phyloP scores from a whole-genome alignment of 2,329 filamentous ascomycete species.

The Sporothrix schenckii region DNA sequence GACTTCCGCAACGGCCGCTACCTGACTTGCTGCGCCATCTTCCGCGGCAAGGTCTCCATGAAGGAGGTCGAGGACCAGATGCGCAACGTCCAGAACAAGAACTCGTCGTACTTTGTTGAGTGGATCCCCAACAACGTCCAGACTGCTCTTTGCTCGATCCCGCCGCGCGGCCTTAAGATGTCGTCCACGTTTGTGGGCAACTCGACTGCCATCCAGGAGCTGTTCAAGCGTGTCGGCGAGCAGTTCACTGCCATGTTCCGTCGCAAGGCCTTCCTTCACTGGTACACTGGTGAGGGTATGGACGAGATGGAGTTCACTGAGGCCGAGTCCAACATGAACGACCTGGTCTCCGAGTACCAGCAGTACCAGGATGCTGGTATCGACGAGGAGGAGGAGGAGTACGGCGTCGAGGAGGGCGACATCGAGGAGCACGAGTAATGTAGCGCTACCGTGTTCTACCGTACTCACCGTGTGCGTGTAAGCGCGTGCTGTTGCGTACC shows the following conservation, averaged over 20 bases:
- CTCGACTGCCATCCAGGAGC: constrained; percentile 99
- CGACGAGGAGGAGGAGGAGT: constrained; percentile 96
- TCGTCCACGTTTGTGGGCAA: constrained; percentile 98
- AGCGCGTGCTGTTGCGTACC: not conserved
- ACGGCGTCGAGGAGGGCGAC: constrained; percentile 81
- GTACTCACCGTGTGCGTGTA: not conserved
- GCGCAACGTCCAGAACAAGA: constrained; percentile 99
- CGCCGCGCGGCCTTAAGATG: constrained; percentile 97
- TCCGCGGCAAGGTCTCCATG: constrained; percentile 99
- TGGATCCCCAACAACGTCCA: constrained; percentile 99
- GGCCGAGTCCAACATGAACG: constrained; percentile 99
- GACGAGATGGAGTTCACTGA: constrained; percentile 99
- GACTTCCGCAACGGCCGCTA: constrained; percentile 99
- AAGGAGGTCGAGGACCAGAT: constrained; percentile 99
- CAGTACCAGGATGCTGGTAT: constrained; percentile 99
- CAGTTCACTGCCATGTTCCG: constrained; percentile 99
- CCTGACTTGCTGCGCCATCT: constrained; percentile 98
- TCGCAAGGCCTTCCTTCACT: constrained; percentile 99
- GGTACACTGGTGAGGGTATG: constrained; percentile 99
- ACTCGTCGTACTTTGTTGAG: constrained; percentile 98
- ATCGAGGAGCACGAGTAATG: constrained; percentile 60
- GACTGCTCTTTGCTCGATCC: constrained; percentile 98
- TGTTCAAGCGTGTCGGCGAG: constrained; percentile 99
- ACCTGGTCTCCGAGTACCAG: constrained; percentile 99
- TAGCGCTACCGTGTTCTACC: not conserved